Base-by-base conservation (phyloP, 2,329 filamentous ascomycete genomes). In the Huntiella bhutanensis region DNA sequence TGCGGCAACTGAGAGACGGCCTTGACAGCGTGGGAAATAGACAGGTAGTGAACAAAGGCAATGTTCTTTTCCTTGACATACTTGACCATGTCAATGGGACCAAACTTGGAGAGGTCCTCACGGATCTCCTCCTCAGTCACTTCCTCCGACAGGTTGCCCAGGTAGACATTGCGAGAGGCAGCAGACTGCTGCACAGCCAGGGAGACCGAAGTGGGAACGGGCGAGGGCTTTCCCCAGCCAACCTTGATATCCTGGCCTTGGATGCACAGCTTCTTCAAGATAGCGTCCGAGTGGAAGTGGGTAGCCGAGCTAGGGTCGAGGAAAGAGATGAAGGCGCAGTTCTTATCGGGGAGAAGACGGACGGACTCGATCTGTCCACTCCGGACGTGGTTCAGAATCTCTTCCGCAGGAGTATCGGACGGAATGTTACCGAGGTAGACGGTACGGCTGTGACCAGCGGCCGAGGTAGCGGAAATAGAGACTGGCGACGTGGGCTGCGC, bases 281-380 rank as follows among this genome's bases (percentile, higher is more conserved):
- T 98, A 55, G 91, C 91, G 70, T 98, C 91, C 15, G 91, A 98
- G 69, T 98, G 91, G 67, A 98, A 98, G 62, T 98, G 91, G 16
- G 88, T 96, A 48, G 91, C 91, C 28, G 91, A 95, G 66, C 87
- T 94, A 56, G 87, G 86, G 59, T 98, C 91, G 53, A 98, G 71
- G 69, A 98, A 98, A 5, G 91, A 98, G 60, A 98, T 96, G 70
- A 98, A 98, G 49, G 91, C 91, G 59, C 91, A 98, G 71, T 96
- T 98, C 83, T 96, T 98, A 66, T 98, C 91, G 17, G 88, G 85
- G 47, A 98, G 71, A 53, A 98, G 73, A 55, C 91, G 82, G 45
- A 98, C 91, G n/a, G 91, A 96, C 68, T 98, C 91, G 57, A 98
- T 96, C 61, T 96, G 91, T 17, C 91, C 91, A 62, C 91, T 96